Evolutionary conservation across 1,139 yeast species (phyloP), one percentile per base, ranked within the genome.

Genomic region (Pichia sp.): DNA sequence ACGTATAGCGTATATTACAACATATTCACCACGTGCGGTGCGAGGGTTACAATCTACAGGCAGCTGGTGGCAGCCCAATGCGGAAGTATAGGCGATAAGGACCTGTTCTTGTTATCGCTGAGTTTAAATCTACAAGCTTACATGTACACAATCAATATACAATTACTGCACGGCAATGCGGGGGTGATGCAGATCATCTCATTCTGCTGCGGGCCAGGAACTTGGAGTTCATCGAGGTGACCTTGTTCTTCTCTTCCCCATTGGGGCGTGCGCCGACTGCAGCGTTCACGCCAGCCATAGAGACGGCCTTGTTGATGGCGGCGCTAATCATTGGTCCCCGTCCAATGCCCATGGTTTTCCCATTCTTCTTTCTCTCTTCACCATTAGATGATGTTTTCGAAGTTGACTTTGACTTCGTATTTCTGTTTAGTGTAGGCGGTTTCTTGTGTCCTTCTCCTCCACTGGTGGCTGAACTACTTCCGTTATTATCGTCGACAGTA

Each of bases 181-280:
- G n/a, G n/a, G n/a, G n/a, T n/a, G n/a, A n/a, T 21, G 22, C 17
- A 8, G 19, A 27, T 30, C 25, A 42, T 14, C 24, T 38, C 15
- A 41, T 70, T 59, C 48, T 66, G 56, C 46, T 72, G 68, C 70
- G 70, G 51, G 69, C 75, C 66, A 60, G 64, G 59, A 48, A 69
- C 67, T 63, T 73, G 61, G 75, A 77, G 63, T 49, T 80, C 77
- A 63, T 70, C 56, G 65, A 70, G 51, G 67, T 75, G 54, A 66
- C 69, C 7, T 22, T 16, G 11, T 25, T 29, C 4, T 17, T 31
- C 6, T 34, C 33, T 12, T 22, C 26, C n/a, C n/a, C n/a, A n/a
- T n/a, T n/a, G n/a, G n/a, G n/a, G n/a, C n/a, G n/a, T 1, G 18
- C 33, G 3, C 46, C 46, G 23, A 42, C 46, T 9, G 35, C 44